Evolutionary conservation across 2,329 filamentous ascomycete species (phyloP).

Genomic region (Metarhizium album): DNA sequence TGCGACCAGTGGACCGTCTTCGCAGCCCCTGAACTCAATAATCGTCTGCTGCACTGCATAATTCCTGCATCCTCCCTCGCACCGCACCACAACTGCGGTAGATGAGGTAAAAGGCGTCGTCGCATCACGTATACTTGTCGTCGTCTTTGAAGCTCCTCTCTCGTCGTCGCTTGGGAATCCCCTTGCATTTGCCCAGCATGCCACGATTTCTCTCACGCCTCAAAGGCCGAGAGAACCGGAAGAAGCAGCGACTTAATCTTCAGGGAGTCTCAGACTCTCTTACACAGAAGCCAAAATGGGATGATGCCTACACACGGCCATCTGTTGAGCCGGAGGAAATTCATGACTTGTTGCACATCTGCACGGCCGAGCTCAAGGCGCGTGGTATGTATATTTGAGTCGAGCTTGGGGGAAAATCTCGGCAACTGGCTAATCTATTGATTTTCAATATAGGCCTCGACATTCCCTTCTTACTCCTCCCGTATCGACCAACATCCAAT

Average conservation of each 20-base stretch:
- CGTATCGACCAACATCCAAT: conserved; percentile 88
- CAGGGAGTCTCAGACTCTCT: conserved; percentile 38
- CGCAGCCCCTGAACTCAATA: not conserved
- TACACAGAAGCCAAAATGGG: conserved; percentile 67
- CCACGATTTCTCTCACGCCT: conserved; percentile 51
- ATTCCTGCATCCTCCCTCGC: not conserved
- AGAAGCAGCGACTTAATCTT: conserved; percentile 56
- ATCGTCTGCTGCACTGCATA: not conserved
- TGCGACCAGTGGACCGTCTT: not conserved
- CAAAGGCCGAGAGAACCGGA: conserved; percentile 63
- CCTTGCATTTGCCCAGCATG: conserved; percentile 28
- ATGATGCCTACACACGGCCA: conserved; percentile 75
- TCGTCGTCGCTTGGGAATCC: not conserved
- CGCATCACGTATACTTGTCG: not conserved
- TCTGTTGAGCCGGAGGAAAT: conserved; percentile 84
- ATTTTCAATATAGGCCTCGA: conserved; percentile 58
- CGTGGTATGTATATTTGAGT: conserved; percentile 55
- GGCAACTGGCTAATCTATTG: conserved; percentile 2
- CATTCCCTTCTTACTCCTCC: conserved; percentile 83
- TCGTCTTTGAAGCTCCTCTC: not conserved
- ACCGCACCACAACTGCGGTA: not conserved
- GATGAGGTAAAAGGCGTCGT: not conserved
- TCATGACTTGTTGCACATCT: conserved; percentile 72
- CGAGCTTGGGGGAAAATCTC: too few species aligned
- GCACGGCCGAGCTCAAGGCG: conserved; percentile 84